phyloP scores from a whole-genome alignment of 306 rosid species.

The Quercus alba region DNA sequence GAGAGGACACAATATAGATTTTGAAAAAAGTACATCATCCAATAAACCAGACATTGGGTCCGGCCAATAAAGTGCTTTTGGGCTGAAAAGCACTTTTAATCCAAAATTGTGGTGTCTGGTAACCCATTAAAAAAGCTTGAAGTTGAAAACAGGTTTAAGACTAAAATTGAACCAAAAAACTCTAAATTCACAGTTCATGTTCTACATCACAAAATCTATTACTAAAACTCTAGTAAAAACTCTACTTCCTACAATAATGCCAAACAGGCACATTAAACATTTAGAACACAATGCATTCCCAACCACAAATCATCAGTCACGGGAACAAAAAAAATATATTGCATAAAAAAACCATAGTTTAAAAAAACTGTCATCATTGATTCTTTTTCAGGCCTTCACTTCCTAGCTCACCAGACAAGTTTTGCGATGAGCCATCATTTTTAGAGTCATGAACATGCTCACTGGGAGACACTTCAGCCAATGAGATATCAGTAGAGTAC shows the following conservation, averaged over 20 bases:
- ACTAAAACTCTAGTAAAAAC: no score
- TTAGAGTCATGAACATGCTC: slow-evolving; percentile 4
- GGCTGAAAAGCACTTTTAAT: no score
- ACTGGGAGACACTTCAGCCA: slow-evolving; percentile 23
- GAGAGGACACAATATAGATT: background rate
- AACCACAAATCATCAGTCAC: background rate
- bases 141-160: no score
- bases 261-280: no score
- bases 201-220: no score
- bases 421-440: slow-evolving; percentile 11
- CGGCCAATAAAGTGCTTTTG: no score
- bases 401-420: slow-evolving; percentile 13
- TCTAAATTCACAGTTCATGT: no score
- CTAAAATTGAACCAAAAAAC: no score
- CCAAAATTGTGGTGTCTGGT: no score
- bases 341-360: background rate
- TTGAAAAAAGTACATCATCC: background rate
- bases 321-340: background rate
- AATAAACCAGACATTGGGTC: background rate
- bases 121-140: no score
- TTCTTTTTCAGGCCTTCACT: slow-evolving; percentile 12
- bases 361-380: slow-evolving; percentile 1
- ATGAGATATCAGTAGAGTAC: slow-evolving; percentile 57
- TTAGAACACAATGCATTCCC: background rate
- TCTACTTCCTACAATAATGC: no score